Base-by-base conservation (phyloP, 2,329 filamentous ascomycete genomes). In the Davidsoniella virescens region DNA sequence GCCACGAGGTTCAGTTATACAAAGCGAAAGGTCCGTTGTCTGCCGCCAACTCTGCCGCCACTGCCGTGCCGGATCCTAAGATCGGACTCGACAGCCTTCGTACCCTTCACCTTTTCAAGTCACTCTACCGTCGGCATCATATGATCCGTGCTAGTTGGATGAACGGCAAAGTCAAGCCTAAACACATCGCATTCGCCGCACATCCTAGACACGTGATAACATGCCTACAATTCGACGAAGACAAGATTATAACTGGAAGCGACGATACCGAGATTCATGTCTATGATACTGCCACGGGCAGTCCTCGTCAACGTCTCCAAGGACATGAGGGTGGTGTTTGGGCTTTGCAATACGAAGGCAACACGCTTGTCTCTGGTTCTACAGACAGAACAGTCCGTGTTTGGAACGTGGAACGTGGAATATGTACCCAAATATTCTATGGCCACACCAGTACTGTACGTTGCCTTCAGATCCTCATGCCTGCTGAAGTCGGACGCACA, bases 341-440 rank as follows among this genome's bases (percentile, higher is more conserved):
- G 92, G 92, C 92, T 26, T 68, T 98, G 49, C 88, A 96, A 63
- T 98, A 96, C 61, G 82, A 95, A 61, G 90, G 88, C 47, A 95
- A 96, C 61, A 87, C 85, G 14, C 69, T 98, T 17, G 92, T 98
- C 2, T 98, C 92, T 14, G 92, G 92, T 2, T 95, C 88, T 5
- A 98, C 92, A 0, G 92, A 98, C 65, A 76, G 92, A 44, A 94
- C 92, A 9, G 92, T 98, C n/a, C 80, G 92, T n/a, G 90, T 98
- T 0, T 98, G 92, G 92, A 90, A 98, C 62, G 95, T 98, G 55
- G 87, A 94, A 60, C 83, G 83, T 58, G 92, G 88, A 0, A 76
- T 84, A 43, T 95, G 90, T 64, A 90, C 88, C 9, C 92, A 98
- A 62, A 82, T 94, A 0, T 98, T 98, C 62, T 88, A 95, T 61